Conservation (phyloP, 345 rosid genomes). For the Nephelium lappaceum region DNA sequence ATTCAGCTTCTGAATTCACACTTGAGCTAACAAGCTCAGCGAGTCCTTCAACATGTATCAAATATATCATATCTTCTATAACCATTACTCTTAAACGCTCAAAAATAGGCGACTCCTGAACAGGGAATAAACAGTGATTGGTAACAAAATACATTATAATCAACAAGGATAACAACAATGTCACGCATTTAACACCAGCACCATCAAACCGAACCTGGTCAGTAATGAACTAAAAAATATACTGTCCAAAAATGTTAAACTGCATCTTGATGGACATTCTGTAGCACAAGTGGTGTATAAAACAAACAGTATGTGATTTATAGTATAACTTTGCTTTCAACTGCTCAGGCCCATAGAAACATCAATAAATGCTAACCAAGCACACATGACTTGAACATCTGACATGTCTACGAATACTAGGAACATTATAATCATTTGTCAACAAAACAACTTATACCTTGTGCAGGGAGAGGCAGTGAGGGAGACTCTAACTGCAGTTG, state of each 20-base stretch:
- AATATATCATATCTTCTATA: conserved; percentile 88
- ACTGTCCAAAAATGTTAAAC: neutral
- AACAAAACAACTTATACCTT: neutral
- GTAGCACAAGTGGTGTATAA: neutral
- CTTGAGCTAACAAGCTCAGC: conserved; percentile 58
- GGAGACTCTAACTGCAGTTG: conserved; percentile 4
- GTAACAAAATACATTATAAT: neutral
- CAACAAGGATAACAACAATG: neutral
- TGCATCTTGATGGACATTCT: neutral
- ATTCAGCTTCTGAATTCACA: conserved; percentile 52
- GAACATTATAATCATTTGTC: neutral
- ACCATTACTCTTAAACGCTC: conserved; percentile 72
- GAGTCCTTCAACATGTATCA: conserved; percentile 60
- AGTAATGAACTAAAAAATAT: neutral
- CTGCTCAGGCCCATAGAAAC: neutral
- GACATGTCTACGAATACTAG: neutral
- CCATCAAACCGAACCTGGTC: neutral
- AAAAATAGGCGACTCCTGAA: conserved; percentile 56
- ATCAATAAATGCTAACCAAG: neutral
- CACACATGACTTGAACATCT: neutral
- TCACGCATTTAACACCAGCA: neutral
- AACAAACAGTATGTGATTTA: neutral
- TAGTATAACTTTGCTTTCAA: neutral
- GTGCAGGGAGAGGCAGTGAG: neutral
- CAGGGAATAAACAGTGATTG: neutral